These are phyloP conservation scores for Globisporangium irregulare DNA, from an alignment of 352 stramenopile species.

Conservation along the genomic window DNA sequence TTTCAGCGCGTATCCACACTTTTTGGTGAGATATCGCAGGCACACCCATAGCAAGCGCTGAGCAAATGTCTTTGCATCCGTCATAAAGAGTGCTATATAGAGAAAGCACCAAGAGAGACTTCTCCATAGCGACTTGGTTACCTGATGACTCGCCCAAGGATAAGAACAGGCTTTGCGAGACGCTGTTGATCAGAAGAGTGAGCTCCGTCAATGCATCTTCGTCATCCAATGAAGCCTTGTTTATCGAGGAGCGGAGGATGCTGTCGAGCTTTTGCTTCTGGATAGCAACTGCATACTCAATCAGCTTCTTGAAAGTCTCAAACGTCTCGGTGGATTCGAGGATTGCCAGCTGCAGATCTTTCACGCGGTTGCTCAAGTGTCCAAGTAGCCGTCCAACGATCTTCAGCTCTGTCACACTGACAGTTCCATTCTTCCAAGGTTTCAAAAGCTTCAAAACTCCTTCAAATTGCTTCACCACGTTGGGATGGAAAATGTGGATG, in stretches of 20 bases:
- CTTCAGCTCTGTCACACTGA: slow-evolving; percentile 36
- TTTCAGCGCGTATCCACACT: slow-evolving; percentile 12
- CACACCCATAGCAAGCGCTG: neutral
- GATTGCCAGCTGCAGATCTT: slow-evolving; percentile 33
- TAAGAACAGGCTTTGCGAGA: slow-evolving; percentile 38
- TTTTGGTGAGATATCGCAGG: neutral
- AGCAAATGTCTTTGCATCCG: slow-evolving; percentile 13
- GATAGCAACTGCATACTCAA: slow-evolving; percentile 34
- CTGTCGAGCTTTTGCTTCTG: slow-evolving; percentile 28
- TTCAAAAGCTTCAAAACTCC: slow-evolving; percentile 41
- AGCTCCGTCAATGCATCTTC: slow-evolving; percentile 31
- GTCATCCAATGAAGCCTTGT: neutral
- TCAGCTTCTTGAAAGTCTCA: slow-evolving; percentile 29
- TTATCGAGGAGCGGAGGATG: neutral
- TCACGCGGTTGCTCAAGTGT: slow-evolving; percentile 34
- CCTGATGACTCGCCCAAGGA: slow-evolving; percentile 1
- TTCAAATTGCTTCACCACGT: slow-evolving; percentile 43
- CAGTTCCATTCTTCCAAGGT: slow-evolving; percentile 28
- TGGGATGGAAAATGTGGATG: slow-evolving; percentile 43
- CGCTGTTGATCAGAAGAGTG: slow-evolving; percentile 43
- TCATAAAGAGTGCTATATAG: slow-evolving; percentile 14
- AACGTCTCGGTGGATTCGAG: slow-evolving; percentile 16
- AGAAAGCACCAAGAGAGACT: slow-evolving; percentile 9
- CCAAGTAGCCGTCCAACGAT: slow-evolving; percentile 41
- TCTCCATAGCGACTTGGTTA: neutral